Evolutionary conservation across 2,329 filamentous ascomycete species (phyloP).

Genomic region (Pseudocercospora vitis): DNA sequence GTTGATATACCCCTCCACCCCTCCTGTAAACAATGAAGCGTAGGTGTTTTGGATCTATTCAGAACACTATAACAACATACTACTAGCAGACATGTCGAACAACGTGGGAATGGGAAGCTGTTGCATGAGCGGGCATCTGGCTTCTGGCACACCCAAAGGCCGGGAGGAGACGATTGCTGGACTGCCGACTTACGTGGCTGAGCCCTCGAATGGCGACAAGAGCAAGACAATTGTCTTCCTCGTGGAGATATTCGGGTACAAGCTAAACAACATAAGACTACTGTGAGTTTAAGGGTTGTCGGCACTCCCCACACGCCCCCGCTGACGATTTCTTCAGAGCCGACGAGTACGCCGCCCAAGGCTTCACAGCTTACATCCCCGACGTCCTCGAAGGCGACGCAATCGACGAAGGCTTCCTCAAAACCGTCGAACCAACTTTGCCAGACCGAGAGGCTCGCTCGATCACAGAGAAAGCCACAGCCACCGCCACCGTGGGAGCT

Average conservation of each 20-base stretch:
- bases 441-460: conserved; percentile 40
- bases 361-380: conserved; percentile 44
- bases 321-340: conserved; percentile 29
- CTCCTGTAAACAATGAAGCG: background rate
- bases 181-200: conserved; percentile 27
- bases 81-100: conserved; percentile 37
- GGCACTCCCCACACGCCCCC: no score
- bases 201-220: conserved; percentile 37
- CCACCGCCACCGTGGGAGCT: conserved; percentile 43
- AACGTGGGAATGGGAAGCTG: conserved; percentile 42
- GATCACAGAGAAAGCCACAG: conserved; percentile 43
- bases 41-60: background rate
- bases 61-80: no score
- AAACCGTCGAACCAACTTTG: conserved; percentile 46
- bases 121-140: conserved; percentile 27
- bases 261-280: conserved; percentile 47
- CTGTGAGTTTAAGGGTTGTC: conserved; percentile 33
- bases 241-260: conserved; percentile 52
- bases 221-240: conserved; percentile 51
- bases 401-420: conserved; percentile 42
- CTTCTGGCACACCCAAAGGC: conserved; percentile 23
- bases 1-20: conserved; percentile 5
- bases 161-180: conserved; percentile 21
- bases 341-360: conserved; percentile 49
- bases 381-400: conserved; percentile 47